Conservation (phyloP, 257 asterid species). For the Solanum appendiculatum region DNA sequence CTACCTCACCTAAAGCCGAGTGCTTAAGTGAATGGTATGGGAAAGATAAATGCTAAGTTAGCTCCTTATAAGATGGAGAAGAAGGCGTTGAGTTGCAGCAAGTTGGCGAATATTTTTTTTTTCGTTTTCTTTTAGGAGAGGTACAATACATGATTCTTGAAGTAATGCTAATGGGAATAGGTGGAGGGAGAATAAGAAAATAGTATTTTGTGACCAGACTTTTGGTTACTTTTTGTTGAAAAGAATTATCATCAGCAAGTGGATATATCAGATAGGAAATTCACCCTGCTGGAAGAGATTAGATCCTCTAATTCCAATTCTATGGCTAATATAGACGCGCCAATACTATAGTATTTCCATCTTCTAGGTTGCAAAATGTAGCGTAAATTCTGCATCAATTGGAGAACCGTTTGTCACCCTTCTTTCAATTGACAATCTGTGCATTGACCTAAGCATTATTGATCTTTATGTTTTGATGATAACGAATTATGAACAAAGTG, state of each 20-base stretch:
- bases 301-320: constrained; percentile 42
- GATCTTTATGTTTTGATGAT: not conserved
- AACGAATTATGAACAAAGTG: not conserved
- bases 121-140: not conserved
- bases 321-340: constrained; percentile 26
- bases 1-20: constrained; percentile 16
- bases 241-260: constrained; percentile 31
- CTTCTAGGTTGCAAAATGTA: not conserved
- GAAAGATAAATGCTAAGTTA: constrained; percentile 5
- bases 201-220: not conserved
- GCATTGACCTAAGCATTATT: not conserved
- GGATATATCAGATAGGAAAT: constrained; percentile 20
- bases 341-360: constrained; percentile 10
- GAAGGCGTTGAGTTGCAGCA: constrained; percentile 20
- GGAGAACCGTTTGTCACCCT: not conserved
- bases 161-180: constrained; percentile 1
- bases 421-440: not conserved
- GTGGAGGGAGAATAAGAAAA: constrained; percentile 9
- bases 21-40: constrained; percentile 19
- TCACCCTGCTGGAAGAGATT: constrained; percentile 50
- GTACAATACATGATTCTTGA: constrained; percentile 18
- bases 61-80: not conserved
- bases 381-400: not conserved
- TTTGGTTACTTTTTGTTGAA: constrained; percentile 21
- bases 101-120: constrained; percentile 34